A percentile compares a stretch with the other conserved stretches of the same genome.
Conservation (phyloP, 192 early-diverging fungal species). For the Backusella tuberculispora region DNA sequence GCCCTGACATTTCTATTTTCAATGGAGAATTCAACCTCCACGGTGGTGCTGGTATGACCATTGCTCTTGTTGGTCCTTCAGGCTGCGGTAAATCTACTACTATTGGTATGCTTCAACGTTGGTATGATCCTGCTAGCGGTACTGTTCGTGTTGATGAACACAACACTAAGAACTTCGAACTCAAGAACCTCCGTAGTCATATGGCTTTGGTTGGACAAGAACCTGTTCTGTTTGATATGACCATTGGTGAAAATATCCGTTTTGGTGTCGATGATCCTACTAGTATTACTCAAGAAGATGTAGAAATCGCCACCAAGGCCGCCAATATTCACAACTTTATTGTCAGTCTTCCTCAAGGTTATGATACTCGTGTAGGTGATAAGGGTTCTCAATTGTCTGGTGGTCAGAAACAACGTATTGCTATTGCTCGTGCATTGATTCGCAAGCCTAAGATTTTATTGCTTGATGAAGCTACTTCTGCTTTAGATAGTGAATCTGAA, state of each 20-base stretch:
- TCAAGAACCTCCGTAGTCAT: constrained; percentile 63
- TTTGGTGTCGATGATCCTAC: constrained; percentile 56
- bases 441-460: constrained; percentile 80
- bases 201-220: constrained; percentile 88
- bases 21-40: constrained; percentile 56
- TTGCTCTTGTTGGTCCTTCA: constrained; percentile 87
- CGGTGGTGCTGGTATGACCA: constrained; percentile 60
- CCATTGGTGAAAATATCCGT: constrained; percentile 84
- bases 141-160: constrained; percentile 59
- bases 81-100: constrained; percentile 82
- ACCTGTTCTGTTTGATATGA: constrained; percentile 84
- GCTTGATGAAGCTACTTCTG: constrained; percentile 82
- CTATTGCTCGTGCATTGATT: constrained; percentile 86
- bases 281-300: constrained; percentile 49
- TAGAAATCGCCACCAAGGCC: constrained; percentile 51
- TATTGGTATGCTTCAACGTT: constrained; percentile 66
- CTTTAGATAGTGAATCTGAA: constrained; percentile 69
- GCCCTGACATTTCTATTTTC: constrained; percentile 62
- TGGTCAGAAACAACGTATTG: constrained; percentile 79
- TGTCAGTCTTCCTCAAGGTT: constrained; percentile 55
- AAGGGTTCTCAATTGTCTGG: constrained; percentile 62
- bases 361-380: constrained; percentile 71
- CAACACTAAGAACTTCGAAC: constrained; percentile 61
- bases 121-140: constrained; percentile 75
- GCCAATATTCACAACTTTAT: constrained; percentile 72